phyloP scores from a whole-genome alignment of 169 alveolate genomes.

The Theileria parva region DNA sequence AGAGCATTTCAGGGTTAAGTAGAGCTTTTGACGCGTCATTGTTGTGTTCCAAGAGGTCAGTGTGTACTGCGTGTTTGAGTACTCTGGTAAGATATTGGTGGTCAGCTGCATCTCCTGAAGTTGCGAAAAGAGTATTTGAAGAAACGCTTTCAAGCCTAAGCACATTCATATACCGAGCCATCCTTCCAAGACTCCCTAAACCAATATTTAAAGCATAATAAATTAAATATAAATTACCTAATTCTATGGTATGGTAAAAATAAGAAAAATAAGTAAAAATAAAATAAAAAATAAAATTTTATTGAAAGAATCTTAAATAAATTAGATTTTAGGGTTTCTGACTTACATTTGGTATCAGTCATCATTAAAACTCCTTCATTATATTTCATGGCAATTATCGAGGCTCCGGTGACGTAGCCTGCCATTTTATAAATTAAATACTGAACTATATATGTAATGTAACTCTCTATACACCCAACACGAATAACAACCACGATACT shows the following conservation, averaged over 20 bases:
- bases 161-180: slow-evolving; percentile 21
- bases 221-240: not conserved
- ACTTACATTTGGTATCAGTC: slow-evolving; percentile 65
- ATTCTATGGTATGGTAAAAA: not conserved
- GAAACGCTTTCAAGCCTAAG: slow-evolving; percentile 45
- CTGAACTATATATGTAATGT: slow-evolving; percentile 1
- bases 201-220: not conserved
- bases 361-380: slow-evolving; percentile 65
- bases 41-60: slow-evolving; percentile 49
- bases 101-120: slow-evolving; percentile 70
- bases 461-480: slow-evolving; percentile 9
- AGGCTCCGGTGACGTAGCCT: slow-evolving; percentile 59
- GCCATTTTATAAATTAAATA: slow-evolving; percentile 29
- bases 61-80: slow-evolving; percentile 31
- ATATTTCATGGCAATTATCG: slow-evolving; percentile 62
- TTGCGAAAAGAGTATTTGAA: slow-evolving; percentile 49
- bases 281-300: not conserved
- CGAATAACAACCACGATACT: not conserved
- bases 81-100: slow-evolving; percentile 56
- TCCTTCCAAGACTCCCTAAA: slow-evolving; percentile 65
- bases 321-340: not conserved
- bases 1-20: slow-evolving; percentile 50
- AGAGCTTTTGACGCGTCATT: slow-evolving; percentile 38
- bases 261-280: not conserved
- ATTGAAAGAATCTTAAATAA: not conserved